Conservation (phyloP, 441 rosid genomes). For the Rhodomyrtus psidioides region DNA sequence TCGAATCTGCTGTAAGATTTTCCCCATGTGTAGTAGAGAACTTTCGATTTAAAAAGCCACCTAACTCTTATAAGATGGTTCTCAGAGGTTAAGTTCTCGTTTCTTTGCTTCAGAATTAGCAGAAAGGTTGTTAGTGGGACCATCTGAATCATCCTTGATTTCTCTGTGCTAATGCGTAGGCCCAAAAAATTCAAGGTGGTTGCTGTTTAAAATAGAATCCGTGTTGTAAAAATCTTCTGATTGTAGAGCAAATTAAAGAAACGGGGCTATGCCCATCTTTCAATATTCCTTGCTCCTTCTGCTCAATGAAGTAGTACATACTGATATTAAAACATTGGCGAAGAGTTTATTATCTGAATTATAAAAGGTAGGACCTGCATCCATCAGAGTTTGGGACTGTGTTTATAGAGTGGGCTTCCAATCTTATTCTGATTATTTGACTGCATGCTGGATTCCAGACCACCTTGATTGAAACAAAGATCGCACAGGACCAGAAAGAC, state of each 20-base stretch:
- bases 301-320: background rate
- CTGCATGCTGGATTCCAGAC: too few species aligned
- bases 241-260: background rate
- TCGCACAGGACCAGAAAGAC: background rate
- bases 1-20: background rate
- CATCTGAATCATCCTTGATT: background rate
- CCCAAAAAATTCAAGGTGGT: background rate
- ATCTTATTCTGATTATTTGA: too few species aligned
- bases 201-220: background rate
- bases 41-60: background rate
- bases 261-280: background rate
- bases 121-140: background rate
- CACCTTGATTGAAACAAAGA: background rate
- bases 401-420: background rate
- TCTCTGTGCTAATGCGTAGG: background rate
- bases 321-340: background rate
- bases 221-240: background rate
- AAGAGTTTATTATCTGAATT: background rate
- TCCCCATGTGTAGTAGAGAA: background rate
- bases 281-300: background rate
- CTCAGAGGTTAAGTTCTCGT: background rate
- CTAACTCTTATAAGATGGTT: background rate
- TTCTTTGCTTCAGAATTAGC: background rate
- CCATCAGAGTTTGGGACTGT: background rate
- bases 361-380: background rate